Base-by-base conservation (phyloP, 148 eudicot species). In the Bassia scoparia region DNA sequence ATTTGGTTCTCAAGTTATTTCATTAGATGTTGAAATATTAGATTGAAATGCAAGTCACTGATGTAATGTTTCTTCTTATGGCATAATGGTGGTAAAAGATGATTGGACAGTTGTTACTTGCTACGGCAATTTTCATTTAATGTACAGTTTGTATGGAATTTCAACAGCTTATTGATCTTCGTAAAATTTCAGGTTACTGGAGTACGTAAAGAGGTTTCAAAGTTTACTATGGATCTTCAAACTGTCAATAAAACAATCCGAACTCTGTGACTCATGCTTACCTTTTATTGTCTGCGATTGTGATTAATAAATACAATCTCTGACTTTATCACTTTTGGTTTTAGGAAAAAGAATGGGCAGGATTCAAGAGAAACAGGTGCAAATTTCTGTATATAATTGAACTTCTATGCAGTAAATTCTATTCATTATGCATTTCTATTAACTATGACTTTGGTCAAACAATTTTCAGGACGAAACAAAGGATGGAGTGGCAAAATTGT, bases 291-390 rank as follows among this genome's bases (percentile, higher is more conserved):
- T 65, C 52, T 41, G 14, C 21, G 12, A 44, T 16, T 20, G 67
- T 72, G n/a, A 69, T 20, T 9, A 35, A 3, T n/a, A 23, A 34
- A 34, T 62, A 17, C 50, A 63, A 0, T 50, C 15, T 69, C 74
- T 88, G 74, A 85, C 54, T 44, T n/a, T 34, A 12, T 44, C 61
- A 74, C 75, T 70, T 58, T 69, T 86, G 29, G 53, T 46, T 70
- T 79, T 88, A 95, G 98, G 92, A 91, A 77, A 82, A 35, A 87
- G 74, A 76, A 69, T 89, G 60, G 71, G 43, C 76, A 83, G 82
- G 73, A 83, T 88, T 33, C 85, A 84, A 71, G 88, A 67, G 52
- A 86, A 81, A 69, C 90, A 88, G 98, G 97, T 94, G 80, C 30
- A 6, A 35, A 37, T n/a, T 34, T 58, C n/a, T 67, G 14, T 68